phyloP scores from a whole-genome alignment of 148 eudicot species.

The Talinum fruticosum region DNA sequence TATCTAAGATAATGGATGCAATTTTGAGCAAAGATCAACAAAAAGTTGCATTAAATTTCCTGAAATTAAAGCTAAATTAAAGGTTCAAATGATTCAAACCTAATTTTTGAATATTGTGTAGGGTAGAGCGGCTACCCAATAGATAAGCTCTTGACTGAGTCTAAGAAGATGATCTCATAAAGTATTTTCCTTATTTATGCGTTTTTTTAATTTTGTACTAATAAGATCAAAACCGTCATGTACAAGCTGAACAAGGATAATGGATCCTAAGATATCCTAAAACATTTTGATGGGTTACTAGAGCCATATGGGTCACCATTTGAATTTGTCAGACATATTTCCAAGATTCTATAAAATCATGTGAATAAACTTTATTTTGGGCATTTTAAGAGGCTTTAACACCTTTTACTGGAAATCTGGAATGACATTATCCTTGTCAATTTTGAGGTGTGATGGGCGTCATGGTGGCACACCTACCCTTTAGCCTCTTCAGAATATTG shows the following conservation, averaged over 20 bases:
- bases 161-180: neutral
- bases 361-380: neutral
- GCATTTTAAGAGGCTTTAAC: neutral
- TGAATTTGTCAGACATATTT: neutral
- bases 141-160: neutral
- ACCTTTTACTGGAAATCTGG: neutral
- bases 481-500: neutral
- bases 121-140: neutral
- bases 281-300: neutral
- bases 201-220: neutral
- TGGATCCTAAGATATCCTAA: neutral
- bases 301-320: neutral
- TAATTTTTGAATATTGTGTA: neutral
- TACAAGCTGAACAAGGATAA: neutral
- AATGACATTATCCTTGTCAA: neutral
- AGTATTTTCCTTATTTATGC: neutral
- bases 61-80: neutral
- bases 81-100: neutral
- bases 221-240: neutral
- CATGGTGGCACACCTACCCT: neutral
- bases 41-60: neutral
- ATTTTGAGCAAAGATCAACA: neutral
- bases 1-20: neutral
- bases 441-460: neutral
- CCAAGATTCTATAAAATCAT: neutral